These are phyloP conservation scores for Carpinus fangiana DNA, from an alignment of 306 rosid species.

Conservation along the genomic window DNA sequence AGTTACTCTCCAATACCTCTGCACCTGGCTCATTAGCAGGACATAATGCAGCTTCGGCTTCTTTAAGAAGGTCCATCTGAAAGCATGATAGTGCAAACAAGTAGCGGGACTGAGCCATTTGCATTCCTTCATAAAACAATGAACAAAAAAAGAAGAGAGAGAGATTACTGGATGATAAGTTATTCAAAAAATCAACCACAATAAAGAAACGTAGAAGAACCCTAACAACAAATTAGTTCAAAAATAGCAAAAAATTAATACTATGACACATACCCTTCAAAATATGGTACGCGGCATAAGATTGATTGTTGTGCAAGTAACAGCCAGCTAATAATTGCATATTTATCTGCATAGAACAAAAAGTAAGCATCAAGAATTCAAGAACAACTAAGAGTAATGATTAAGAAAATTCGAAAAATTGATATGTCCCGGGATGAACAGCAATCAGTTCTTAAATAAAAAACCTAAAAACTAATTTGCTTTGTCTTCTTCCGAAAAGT, in stretches of 20 bases:
- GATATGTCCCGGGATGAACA: neutral
- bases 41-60: slow-evolving; percentile 91
- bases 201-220: slow-evolving; percentile 4
- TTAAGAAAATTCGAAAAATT: neutral
- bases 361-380: neutral
- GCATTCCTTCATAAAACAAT: slow-evolving; percentile 68
- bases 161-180: slow-evolving; percentile 37
- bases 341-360: slow-evolving; percentile 55
- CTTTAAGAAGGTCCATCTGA: slow-evolving; percentile 89
- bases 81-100: slow-evolving; percentile 98
- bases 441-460: neutral
- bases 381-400: neutral
- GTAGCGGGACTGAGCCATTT: slow-evolving; percentile 97
- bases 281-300: slow-evolving; percentile 82
- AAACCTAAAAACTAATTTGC: neutral
- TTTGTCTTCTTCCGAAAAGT: too few species aligned
- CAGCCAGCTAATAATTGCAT: slow-evolving; percentile 86
- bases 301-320: slow-evolving; percentile 85
- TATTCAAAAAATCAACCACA: slow-evolving; percentile 9
- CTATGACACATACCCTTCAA: slow-evolving; percentile 66
- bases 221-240: neutral
- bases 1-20: slow-evolving; percentile 56
- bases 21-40: slow-evolving; percentile 77
- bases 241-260: slow-evolving; percentile 12
- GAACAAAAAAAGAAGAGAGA: slow-evolving; percentile 28